Evolutionary conservation across 179 eudicot genomes (phyloP).

Genomic region (Beta corolliflora): DNA sequence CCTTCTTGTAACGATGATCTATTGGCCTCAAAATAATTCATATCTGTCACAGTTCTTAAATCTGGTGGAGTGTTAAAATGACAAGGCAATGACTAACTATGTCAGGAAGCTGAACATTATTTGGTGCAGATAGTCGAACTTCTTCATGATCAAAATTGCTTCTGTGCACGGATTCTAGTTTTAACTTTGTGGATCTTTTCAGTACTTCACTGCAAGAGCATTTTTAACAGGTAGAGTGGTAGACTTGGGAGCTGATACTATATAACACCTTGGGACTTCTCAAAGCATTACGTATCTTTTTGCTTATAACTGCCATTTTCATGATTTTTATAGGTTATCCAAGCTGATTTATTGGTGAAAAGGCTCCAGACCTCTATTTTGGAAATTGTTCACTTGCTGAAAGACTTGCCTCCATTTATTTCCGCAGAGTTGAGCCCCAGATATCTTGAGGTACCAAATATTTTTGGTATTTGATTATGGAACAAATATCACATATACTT

Average conservation of each 20-base stretch:
- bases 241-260: not conserved
- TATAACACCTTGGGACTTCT: not conserved
- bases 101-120: not conserved
- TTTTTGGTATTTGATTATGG: not conserved
- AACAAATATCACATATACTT: not conserved
- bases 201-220: too few species aligned
- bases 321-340: not conserved
- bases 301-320: not conserved
- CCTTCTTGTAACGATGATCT: not conserved
- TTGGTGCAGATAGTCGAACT: not conserved
- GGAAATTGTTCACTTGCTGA: not conserved
- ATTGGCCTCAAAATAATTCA: too few species aligned
- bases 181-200: not conserved
- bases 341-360: not conserved
- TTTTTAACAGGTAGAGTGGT: not conserved
- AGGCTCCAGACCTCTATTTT: not conserved
- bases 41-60: too few species aligned
- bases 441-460: conserved; percentile 1
- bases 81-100: not conserved
- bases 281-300: not conserved
- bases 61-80: not conserved
- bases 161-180: not conserved
- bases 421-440: not conserved
- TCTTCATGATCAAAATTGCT: not conserved
- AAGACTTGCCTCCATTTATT: not conserved